Base-by-base conservation (phyloP, 2,329 filamentous ascomycete species). In the Polytolypa hystricis region DNA sequence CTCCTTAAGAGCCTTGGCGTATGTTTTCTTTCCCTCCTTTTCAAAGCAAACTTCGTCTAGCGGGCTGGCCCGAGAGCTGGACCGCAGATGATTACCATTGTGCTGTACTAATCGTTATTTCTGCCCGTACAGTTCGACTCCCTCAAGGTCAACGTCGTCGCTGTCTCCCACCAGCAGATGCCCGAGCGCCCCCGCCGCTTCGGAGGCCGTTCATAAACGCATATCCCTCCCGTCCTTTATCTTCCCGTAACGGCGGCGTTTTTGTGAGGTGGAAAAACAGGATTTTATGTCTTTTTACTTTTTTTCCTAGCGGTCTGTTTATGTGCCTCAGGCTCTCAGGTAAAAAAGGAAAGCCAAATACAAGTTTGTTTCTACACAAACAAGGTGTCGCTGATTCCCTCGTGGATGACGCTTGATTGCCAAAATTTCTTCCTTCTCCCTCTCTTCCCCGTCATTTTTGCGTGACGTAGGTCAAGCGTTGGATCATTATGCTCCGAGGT, bases 1-100 rank as follows among this genome's bases (percentile, higher is more conserved):
- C 75, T 98, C 57, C 78, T 98, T 64, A 98, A 98, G 84, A 84
- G 81, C 76, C 77, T 98, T 58, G 91, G 91, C 69, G 87, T 95
- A 89, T 58, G 87, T 87, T 58, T 45, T 23, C 26, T 35, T 21
- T 16, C 20, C 19, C 23, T 36, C n/a, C n/a, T n/a, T n/a, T n/a
- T n/a, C n/a, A n/a, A n/a, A n/a, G n/a, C n/a, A n/a, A n/a, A n/a
- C 47, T 38, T 37, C 31, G 35, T 15, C 26, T 36, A 18, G n/a
- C n/a, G n/a, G n/a, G n/a, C n/a, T n/a, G n/a, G n/a, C n/a, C n/a
- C n/a, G n/a, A n/a, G n/a, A n/a, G n/a, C n/a, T n/a, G n/a, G n/a
- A n/a, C n/a, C n/a, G n/a, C n/a, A n/a, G n/a, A n/a, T n/a, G n/a
- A n/a, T n/a, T n/a, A n/a, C n/a, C n/a, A n/a, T n/a, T n/a, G n/a